Base-by-base conservation (phyloP, 176 grass and related monocot species). In the Areca catechu region DNA sequence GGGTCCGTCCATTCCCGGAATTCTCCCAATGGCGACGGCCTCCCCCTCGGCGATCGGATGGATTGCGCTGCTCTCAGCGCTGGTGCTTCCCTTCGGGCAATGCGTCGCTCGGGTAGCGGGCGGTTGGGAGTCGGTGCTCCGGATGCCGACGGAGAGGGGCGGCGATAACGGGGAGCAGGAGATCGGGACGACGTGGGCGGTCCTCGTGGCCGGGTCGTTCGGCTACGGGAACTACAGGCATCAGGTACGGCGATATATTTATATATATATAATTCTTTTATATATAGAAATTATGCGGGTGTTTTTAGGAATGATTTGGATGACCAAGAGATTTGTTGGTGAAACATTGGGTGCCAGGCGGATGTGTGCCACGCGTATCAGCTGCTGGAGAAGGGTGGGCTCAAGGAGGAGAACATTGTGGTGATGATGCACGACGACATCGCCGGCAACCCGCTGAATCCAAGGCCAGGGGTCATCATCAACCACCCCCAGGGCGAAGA, bases 281-380 rank as follows among this genome's bases (percentile, higher is more conserved):
- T n/a, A n/a, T n/a, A n/a, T n/a, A n/a, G n/a, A n/a, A n/a, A n/a
- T n/a, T n/a, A n/a, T n/a, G n/a, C n/a, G n/a, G n/a, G n/a, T n/a
- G n/a, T n/a, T n/a, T n/a, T 60, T 29, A 51, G 16, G 54, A 1
- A 34, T 19, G 2, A 0, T 50, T 22, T 0, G 60, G 4, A 50
- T 55, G 16, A 52, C 58, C 19, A 10, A 43, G 12, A 6, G 27
- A 6, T 28, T 28, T 6, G 54, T 24, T 28, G 56, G 19, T 23
- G 10, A 43, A 43, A 12, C 14, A 43, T 43, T 12, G 34, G 34
- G 20, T 17, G 51, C 60, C 5, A 98, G 87, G 81, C 87, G 53
- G 87, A 98, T 75, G 80, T 97, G 51, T 97, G 87, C 56, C 93
- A 97, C 47, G 87, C 93, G 0, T 97, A 88, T 77, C 93, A 91